phyloP scores from a whole-genome alignment of 1,284 basidiomycete species.

The Neolentinus lepideus region DNA sequence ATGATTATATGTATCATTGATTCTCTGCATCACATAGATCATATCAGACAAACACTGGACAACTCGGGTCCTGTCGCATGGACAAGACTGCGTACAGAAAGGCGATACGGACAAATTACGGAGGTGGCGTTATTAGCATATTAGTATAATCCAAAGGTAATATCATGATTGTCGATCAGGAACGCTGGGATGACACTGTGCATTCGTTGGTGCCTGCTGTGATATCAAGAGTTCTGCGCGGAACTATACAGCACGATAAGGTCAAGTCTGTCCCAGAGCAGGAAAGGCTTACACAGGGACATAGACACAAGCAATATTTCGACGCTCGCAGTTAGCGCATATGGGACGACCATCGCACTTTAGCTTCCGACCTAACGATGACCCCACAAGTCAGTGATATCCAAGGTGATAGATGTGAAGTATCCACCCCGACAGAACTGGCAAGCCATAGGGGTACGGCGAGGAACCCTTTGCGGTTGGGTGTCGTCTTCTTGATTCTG shows the following conservation, averaged over 20 bases:
- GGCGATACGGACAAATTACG: background rate
- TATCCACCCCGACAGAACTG: conserved; percentile 12
- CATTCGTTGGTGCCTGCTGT: background rate
- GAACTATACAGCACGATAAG: background rate
- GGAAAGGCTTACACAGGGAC: conserved; percentile 10
- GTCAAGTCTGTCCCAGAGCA: background rate
- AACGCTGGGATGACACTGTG: too few species aligned
- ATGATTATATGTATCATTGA: background rate
- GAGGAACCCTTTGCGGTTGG: conserved; percentile 7
- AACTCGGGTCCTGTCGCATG: background rate
- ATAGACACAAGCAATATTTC: conserved; percentile 11
- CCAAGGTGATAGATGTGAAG: background rate
- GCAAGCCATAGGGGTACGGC: conserved; percentile 13
- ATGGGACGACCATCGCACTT: conserved; percentile 13
- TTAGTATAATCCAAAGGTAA: background rate
- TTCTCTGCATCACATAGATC: background rate
- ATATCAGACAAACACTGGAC: background rate
- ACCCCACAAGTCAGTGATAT: background rate
- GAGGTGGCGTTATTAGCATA: background rate
- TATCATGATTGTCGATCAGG: background rate
- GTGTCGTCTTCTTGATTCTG: conserved; percentile 5
- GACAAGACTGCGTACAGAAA: background rate
- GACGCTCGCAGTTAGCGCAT: conserved; percentile 10
- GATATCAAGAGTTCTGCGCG: background rate
- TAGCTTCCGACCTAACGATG: conserved; percentile 9